Percentiles rank a stretch among this genome's conserved stretches.
phyloP scores from a whole-genome alignment of 1,284 basidiomycete species.

The Coniferiporia sulphurascens region DNA sequence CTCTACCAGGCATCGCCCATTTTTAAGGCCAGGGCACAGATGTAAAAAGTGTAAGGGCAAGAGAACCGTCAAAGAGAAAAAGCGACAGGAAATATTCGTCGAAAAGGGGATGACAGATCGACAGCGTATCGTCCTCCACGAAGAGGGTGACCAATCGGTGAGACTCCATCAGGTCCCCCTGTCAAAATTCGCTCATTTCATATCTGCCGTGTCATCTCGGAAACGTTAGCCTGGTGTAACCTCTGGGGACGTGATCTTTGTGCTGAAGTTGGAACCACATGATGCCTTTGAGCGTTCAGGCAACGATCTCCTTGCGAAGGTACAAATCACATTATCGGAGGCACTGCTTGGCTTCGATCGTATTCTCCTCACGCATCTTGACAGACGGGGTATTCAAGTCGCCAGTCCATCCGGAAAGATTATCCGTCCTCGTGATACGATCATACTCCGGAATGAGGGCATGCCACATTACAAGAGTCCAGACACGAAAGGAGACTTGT shows the following conservation, averaged over 20 bases:
- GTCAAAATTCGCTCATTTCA: not conserved
- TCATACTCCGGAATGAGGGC: constrained; percentile 76
- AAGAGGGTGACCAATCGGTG: constrained; percentile 89
- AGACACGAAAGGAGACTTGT: constrained; percentile 75
- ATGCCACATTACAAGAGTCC: constrained; percentile 74
- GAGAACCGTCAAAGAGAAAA: constrained; percentile 83
- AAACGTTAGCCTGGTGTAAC: constrained; percentile 66
- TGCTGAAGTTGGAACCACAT: constrained; percentile 66
- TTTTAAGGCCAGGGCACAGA: constrained; percentile 34
- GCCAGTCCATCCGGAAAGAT: constrained; percentile 70
- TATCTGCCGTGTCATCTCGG: not conserved
- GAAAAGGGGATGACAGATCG: constrained; percentile 87
- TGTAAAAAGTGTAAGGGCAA: constrained; percentile 96
- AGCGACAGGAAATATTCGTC: constrained; percentile 79
- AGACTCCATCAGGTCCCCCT: constrained; percentile 18
- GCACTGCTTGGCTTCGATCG: constrained; percentile 87
- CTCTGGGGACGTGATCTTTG: constrained; percentile 86
- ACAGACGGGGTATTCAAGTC: constrained; percentile 82
- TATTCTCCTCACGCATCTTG: constrained; percentile 82
- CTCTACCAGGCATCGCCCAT: not conserved
- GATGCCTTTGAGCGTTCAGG: constrained; percentile 78
- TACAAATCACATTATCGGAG: constrained; percentile 87
- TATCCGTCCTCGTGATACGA: constrained; percentile 67
- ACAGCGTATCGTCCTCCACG: constrained; percentile 82
- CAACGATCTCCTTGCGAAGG: constrained; percentile 70